Evolutionary conservation across 1,284 basidiomycete species (phyloP), one percentile per base, ranked within the genome.

Genomic region (Coriolopsis trogii): DNA sequence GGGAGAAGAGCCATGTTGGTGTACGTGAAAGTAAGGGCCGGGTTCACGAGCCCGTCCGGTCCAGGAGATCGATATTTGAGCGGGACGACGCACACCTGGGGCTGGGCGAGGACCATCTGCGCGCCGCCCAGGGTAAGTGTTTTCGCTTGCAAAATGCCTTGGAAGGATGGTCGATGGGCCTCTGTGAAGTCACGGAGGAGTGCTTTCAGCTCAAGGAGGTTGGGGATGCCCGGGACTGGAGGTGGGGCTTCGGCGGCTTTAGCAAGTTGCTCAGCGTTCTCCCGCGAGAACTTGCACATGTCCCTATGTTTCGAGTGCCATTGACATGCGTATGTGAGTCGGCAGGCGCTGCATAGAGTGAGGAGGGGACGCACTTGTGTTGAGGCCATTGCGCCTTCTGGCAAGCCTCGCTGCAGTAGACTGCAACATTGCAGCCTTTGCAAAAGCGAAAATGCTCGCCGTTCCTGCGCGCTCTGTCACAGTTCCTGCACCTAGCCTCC

Each of bases 111-210:
- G 36, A 21, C 16, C 34, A 24, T 39, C 13, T 46, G 30, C 26
- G 38, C 29, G 31, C 43, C 49, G 16, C 49, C 49, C 12, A 23
- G 12, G n/a, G 28, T 13, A 15, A 20, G 10, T 20, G 46, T 21
- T 20, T 51, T 51, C 15, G 49, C 38, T 15, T 46, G 43, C 15
- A 51, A 15, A 16, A 51, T 31, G n/a, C 29, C 43, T 16, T 44
- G 38, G 30, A 51, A 46, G 15, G 49, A 45, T 5, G 49, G 30
- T 13, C 43, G 29, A 31, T 51, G 49, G 3, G 15, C 18, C 38
- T 51, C 43, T 1, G 49, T 46, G 43, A 51, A 51, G 26, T 46
- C 49, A 26, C 49, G 49, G 15, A 51, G 25, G n/a, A 34, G 43
- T 0, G 43, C 30, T 39, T 51, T 31, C 24, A 46, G 23, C 43